Evolutionary conservation across 805 yeast genomes (phyloP).

Genomic region (Cyberlindnera misumaiensis): DNA sequence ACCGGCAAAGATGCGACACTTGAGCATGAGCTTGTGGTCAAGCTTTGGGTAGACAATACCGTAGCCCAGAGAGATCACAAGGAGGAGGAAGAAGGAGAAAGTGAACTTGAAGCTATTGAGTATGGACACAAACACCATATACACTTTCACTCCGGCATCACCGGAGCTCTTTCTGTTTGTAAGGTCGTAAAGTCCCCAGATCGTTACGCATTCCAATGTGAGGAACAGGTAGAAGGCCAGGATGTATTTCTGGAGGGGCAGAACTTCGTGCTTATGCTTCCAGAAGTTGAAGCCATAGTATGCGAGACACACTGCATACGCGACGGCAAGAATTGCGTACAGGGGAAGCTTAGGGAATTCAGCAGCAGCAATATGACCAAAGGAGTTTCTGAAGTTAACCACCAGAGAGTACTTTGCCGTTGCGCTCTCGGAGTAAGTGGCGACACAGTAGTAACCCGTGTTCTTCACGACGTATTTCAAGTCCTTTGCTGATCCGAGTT

Average conservation of each 20-base stretch:
- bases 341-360: slow-evolving; percentile 88
- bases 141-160: slow-evolving; percentile 54
- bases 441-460: slow-evolving; percentile 92
- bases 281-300: slow-evolving; percentile 80
- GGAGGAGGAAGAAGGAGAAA: slow-evolving; percentile 78
- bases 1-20: slow-evolving; percentile 52
- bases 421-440: slow-evolving; percentile 44
- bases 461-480: slow-evolving; percentile 57
- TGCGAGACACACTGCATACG: slow-evolving; percentile 76
- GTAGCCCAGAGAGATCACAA: slow-evolving; percentile 86
- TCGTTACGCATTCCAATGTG: slow-evolving; percentile 75
- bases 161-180: slow-evolving; percentile 53
- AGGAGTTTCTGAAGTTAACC: slow-evolving; percentile 87
- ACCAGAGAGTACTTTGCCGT: slow-evolving; percentile 45
- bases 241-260: slow-evolving; percentile 86
- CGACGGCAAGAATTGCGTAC: slow-evolving; percentile 78
- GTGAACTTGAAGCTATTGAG: slow-evolving; percentile 78
- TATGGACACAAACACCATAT: slow-evolving; percentile 71
- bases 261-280: slow-evolving; percentile 77
- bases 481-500: slow-evolving; percentile 48
- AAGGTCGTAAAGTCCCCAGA: slow-evolving; percentile 88
- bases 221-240: slow-evolving; percentile 79
- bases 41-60: slow-evolving; percentile 89
- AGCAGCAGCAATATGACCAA: slow-evolving; percentile 81
- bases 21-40: slow-evolving; percentile 67